Evolutionary conservation across 768 basidiomycete species (phyloP), one percentile per base, ranked within the genome.

Genomic region (Cystofilobasidium ferigula): DNA sequence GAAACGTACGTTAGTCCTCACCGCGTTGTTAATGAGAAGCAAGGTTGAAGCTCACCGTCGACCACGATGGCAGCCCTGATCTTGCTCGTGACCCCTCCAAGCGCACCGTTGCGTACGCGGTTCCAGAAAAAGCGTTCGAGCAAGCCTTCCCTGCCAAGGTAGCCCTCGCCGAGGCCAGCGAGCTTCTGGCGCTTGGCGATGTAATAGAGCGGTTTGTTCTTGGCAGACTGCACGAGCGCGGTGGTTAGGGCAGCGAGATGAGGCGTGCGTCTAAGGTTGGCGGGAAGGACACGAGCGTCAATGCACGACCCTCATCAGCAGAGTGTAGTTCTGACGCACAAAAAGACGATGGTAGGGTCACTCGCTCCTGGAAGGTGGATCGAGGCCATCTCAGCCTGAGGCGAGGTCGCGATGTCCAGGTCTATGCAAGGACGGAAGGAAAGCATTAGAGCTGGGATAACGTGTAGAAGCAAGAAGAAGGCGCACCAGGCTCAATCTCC

Each of bases 41-140:
- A 51, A 66, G 51, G 16, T 22, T 58, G 35, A 64, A 16, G 53
- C 80, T 70, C 71, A 87, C 89, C 88, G 63, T 83, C 88, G 62
- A 85, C 83, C 62, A 88, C 81, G 62, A 90, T 78, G 2, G 87
- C 78, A n/a, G 79, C 84, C 67, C 89, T 79, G 43, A 92, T 69
- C 28, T 83, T 82, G 0, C 81, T 34, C 1, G 59, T 80, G 18
- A 83, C 81, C n/a, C 64, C 86, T 83, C 67, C 88, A 72, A 34
- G 84, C 79, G 69, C 78, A 73, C 43, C 79, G 79, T 63, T 48
- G 28, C 92, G 80, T 14, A 88, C 85, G 14, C 77, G 75, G 63
- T 85, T 84, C 74, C 89, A 87, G 34, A 89, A 82, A 14, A 86
- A 76, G 61, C 85, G 81, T 73, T 95, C 91, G 86, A 88, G 90